Evolutionary conservation across 805 yeast genomes (phyloP), one percentile per base, ranked within the genome.

Genomic region (Suhomyces pyralidae): DNA sequence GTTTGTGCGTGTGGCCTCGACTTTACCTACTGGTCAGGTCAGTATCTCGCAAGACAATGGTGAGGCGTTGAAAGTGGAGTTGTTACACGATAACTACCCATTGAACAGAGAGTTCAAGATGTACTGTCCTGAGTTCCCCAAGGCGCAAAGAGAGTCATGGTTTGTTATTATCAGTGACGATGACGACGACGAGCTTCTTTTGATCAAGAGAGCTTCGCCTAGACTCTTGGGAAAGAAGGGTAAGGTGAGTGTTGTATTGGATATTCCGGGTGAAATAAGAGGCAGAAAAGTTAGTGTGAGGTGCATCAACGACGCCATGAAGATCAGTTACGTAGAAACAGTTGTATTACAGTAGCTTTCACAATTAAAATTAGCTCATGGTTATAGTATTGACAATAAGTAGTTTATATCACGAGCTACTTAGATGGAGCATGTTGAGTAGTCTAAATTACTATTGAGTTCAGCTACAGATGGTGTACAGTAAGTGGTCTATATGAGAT

Each of bases 81-180:
- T 90, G 36, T 66, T 64, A 7, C 96, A 88, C 63, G 70, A 73
- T n/a, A 83, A 81, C 50, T 59, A 55, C 22, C 77, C 83, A 3
- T 63, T 71, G 51, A 81, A 79, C 56, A 71, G 74, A 3, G 91
- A 86, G 45, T 88, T 83, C 73, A 81, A 81, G 57, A 81, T 90
- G 49, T 83, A 85, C 61, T 77, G 92, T 52, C 93, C 96, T 2
- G 82, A 81, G 60, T 94, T 89, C 71, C 96, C 97, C 45, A 93
- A 94, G 68, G 76, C 84, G 2, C 99, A 94, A 69, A 85, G 90
- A 62, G 98, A 94, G 65, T 83, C 96, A 0, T 94, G 99, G 98
- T 90, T 93, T 66, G 80, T 85, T 8, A 80, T 93, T 46, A 59
- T 85, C 8, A 72, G 81, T 55, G 82, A 84, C 55, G 69, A 70